Base-by-base conservation (phyloP, 2,329 filamentous ascomycete genomes). In the Fusarium algeriense region DNA sequence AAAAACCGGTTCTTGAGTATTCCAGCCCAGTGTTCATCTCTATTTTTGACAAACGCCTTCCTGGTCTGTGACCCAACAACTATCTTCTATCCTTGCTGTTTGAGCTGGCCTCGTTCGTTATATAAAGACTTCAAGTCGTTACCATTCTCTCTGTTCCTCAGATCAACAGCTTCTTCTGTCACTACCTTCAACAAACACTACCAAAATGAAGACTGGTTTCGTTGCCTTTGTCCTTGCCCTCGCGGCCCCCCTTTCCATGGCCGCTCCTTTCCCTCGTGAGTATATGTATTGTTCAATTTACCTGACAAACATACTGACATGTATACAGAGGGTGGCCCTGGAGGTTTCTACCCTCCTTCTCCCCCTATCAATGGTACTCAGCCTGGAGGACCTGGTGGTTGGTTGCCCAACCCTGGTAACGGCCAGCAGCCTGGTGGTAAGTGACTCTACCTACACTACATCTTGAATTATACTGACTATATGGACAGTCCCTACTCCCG, bases 201-300 rank as follows among this genome's bases (percentile, higher is more conserved):
- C 57, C 60, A 72, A 62, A n/a, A 78, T 78, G 76, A 78, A 77
- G 74, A 65, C 73, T 56, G 65, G 54, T 53, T 63, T 66, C 46
- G 23, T 72, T 50, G 38, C 70, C 40, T 45, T 77, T 32, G 34
- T 67, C 48, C 49, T 78, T 48, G 70, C 73, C 43, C 60, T 55
- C 28, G 56, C 66, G 54, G 69, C 66, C 13, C 63, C 75, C 13
- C 45, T 77, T 30, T 65, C 63, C 5, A 26, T 63, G 40, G 71
- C 76, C 45, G 46, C 69, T 37, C 55, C 69, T 32, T 54, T 69
- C 46, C 73, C 59, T 6, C 44, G 73, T 75, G 15, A 71, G 59
- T 59, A 37, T 13, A 38, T 4, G 10, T 40, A 53, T 32, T 15
- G 10, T 19, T 13, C 15, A 7, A 14, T 7, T 10, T 37, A 12